Conservation (phyloP, 1,284 basidiomycete species). For the Malassezia arunalokei region DNA sequence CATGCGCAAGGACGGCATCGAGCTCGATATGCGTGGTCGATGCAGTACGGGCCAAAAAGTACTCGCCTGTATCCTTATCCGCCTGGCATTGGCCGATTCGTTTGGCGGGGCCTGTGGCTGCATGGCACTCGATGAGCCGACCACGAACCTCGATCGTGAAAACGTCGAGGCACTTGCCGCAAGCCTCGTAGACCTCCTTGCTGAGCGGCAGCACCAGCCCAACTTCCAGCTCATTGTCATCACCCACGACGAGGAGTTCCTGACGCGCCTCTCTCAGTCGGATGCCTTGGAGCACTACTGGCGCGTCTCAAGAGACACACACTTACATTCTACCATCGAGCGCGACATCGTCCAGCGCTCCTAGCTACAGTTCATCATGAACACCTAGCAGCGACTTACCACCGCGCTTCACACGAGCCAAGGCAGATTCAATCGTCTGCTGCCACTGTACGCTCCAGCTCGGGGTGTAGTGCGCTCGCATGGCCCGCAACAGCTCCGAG, state of each 20-base stretch:
- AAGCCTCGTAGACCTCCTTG: slow-evolving; percentile 62
- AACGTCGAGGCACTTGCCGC: slow-evolving; percentile 88
- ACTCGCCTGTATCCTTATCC: slow-evolving; percentile 95
- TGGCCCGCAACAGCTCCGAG: slow-evolving; percentile 36
- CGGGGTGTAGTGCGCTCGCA: slow-evolving; percentile 37
- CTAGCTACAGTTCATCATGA: neutral
- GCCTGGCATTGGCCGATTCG: slow-evolving; percentile 90
- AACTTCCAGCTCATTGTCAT: slow-evolving; percentile 98
- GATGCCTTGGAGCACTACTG: slow-evolving; percentile 40
- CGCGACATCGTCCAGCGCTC: slow-evolving; percentile 6
- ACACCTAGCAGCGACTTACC: slow-evolving; percentile 1
- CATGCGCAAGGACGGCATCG: slow-evolving; percentile 96
- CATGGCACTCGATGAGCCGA: slow-evolving; percentile 92
- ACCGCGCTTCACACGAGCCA: neutral
- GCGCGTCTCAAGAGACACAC: slow-evolving; percentile 33
- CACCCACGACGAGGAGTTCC: slow-evolving; percentile 45
- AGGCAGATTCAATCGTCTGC: neutral
- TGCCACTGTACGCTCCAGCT: neutral
- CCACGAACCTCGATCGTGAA: slow-evolving; percentile 89
- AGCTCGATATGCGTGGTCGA: slow-evolving; percentile 98
- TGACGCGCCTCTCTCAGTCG: slow-evolving; percentile 30
- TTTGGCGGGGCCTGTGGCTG: slow-evolving; percentile 97
- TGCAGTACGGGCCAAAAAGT: slow-evolving; percentile 99
- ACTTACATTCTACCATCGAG: slow-evolving; percentile 15
- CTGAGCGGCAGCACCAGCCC: slow-evolving; percentile 52